phyloP scores from a whole-genome alignment of 768 basidiomycete genomes.

The Amanita jacksonii region DNA sequence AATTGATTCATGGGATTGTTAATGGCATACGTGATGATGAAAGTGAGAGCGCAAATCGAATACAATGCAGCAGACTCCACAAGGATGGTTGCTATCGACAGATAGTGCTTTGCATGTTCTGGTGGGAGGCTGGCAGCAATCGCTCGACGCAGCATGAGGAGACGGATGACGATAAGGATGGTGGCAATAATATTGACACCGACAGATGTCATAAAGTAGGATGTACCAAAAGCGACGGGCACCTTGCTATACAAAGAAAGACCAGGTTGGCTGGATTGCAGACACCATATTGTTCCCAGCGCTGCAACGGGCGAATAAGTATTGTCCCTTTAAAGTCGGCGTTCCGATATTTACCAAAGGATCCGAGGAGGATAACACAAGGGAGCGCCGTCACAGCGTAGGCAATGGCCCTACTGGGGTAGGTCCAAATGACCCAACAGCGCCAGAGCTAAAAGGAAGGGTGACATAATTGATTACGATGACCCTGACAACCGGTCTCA shows the following conservation, averaged over 20 bases:
- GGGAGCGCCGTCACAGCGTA: conserved; percentile 26
- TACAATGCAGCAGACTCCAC: conserved; percentile 38
- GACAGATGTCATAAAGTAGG: conserved; percentile 22
- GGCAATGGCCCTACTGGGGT: conserved; percentile 18
- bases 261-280: conserved; percentile 31
- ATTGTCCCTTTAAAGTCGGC: not conserved
- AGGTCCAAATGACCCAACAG: conserved; percentile 26
- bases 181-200: conserved; percentile 32
- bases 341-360: conserved; percentile 26
- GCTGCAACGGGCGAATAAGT: conserved; percentile 14
- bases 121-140: conserved; percentile 21
- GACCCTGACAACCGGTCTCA: conserved; percentile 28
- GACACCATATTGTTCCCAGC: conserved; percentile 33
- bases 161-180: conserved; percentile 21
- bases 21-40: conserved; percentile 31
- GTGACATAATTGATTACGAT: conserved; percentile 22
- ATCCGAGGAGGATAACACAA: conserved; percentile 24
- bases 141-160: conserved; percentile 19
- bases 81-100: conserved; percentile 20
- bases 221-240: conserved; percentile 23
- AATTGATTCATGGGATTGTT: conserved; percentile 31
- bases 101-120: conserved; percentile 22
- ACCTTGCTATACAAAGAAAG: conserved; percentile 29
- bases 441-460: conserved; percentile 26
- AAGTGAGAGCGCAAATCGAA: conserved; percentile 27